A percentile compares a stretch with the other conserved stretches of the same genome.
Conservation (phyloP, 2,329 filamentous ascomycete genomes). For the Xylaria sp. region DNA sequence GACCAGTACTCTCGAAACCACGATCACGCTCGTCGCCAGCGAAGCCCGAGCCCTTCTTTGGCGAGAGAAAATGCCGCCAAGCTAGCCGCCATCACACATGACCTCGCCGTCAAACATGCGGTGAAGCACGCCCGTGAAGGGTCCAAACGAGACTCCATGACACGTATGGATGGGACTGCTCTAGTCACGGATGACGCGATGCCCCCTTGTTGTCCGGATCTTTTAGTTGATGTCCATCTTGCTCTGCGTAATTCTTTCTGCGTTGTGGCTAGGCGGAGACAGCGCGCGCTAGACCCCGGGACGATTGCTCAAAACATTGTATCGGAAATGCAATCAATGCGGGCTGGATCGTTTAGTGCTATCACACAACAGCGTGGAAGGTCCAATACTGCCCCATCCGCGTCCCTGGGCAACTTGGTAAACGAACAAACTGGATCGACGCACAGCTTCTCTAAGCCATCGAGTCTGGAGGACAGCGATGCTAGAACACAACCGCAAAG, state of each 20-base stretch:
- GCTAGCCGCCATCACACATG: constrained; percentile 48
- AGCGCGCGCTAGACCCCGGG: constrained; percentile 49
- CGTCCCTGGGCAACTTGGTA: constrained; percentile 17
- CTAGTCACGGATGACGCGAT: constrained; percentile 39
- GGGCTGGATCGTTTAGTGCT: constrained; percentile 31
- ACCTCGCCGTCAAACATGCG: constrained; percentile 53
- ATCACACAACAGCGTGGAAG: constrained; percentile 28
- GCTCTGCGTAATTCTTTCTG: constrained; percentile 59
- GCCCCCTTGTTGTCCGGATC: constrained; percentile 55
- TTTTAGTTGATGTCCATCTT: constrained; percentile 53
- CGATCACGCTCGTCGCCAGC: constrained; percentile 43
- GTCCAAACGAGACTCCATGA: constrained; percentile 40
- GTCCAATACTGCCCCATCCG: constrained; percentile 28
- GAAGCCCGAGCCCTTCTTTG: constrained; percentile 42
- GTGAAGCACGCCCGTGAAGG: constrained; percentile 52
- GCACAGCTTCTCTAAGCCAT: constrained; percentile 2
- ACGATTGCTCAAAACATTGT: constrained; percentile 55
- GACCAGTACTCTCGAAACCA: constrained; percentile 57
- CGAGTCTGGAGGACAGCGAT: constrained; percentile 19
- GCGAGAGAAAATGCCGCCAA: constrained; percentile 46
- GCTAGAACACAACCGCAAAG: constrained; percentile 29
- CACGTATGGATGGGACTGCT: constrained; percentile 38
- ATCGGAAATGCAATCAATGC: constrained; percentile 40
- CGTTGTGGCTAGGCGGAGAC: constrained; percentile 50
- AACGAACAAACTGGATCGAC: constrained; percentile 16